Evolutionary conservation across 2,329 filamentous ascomycete genomes (phyloP), one percentile per base, ranked within the genome.

Genomic region (Alternaria panax): DNA sequence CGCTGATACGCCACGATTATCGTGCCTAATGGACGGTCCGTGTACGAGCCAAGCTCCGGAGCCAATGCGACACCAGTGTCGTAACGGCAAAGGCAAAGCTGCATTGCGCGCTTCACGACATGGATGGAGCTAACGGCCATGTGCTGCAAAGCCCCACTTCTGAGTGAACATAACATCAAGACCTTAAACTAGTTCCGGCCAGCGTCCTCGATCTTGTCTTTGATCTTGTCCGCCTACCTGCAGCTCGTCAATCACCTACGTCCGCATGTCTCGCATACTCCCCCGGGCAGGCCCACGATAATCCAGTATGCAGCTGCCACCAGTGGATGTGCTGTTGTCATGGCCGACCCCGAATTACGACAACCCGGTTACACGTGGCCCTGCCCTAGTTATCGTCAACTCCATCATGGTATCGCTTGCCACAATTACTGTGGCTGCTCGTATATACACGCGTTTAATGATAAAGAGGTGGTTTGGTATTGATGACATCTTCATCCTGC

Each of bases 401-500:
- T 60, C 73, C 32, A 63, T 80, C 24, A 76, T 81, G 59, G 75
- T 80, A 36, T 50, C 67, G 6, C 59, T 82, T 16, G 76, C 78
- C 18, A 57, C 75, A 6, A 48, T 79, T 8, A 69, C 75, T 3
- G 78, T 82, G 0, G 57, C 58, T 7, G 64, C 80, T 14, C 71
- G 81, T 11, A 58, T 81, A 28, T 82, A 80, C 59, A 79, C 78
- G 11, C 74, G 81, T 4, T 53, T 79, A 7, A 65, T 69, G 4
- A 70, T 81, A 27, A 81, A 81, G 60, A 71, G 75, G 41, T 79
- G 78, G 76, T 78, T 81, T 47, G 80, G 80, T 3, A 65, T 74
- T 27, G 81, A 82, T 56, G 81, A 82, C 60, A 52, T 72, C 12
- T 75, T 79, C 56, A 82, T 81, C 38, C 54, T 75, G 0, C 59